Conservation (phyloP, 805 yeast genomes). For the Cyberlindnera bimundalis region DNA sequence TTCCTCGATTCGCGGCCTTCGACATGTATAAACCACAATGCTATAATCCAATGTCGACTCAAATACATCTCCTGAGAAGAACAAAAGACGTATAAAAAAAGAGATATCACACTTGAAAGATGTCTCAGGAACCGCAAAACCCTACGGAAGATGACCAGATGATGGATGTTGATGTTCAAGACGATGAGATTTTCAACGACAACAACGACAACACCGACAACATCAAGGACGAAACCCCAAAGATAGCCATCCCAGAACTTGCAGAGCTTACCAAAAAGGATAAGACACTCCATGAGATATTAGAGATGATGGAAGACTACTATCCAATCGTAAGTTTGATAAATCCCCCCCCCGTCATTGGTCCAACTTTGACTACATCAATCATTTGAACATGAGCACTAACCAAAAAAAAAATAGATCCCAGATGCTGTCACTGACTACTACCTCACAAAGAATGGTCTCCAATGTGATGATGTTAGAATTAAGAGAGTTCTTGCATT, state of each 20-base stretch:
- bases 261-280: constrained; percentile 76
- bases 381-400: background rate
- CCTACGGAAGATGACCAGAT: constrained; percentile 8
- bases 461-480: constrained; percentile 72
- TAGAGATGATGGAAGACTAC: constrained; percentile 87
- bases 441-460: constrained; percentile 80
- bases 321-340: constrained; percentile 58
- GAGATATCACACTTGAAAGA: background rate
- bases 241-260: constrained; percentile 34
- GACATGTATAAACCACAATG: too few relatives aligned
- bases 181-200: constrained; percentile 28
- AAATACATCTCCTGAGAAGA: background rate
- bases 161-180: constrained; percentile 27
- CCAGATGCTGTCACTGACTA: constrained; percentile 97
- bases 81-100: too few relatives aligned
- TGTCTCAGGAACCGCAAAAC: constrained; percentile 8
- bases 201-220: constrained; percentile 4
- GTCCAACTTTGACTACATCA: background rate
- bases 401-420: constrained; percentile 36
- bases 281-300: constrained; percentile 76
- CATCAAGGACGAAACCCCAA: constrained; percentile 16
- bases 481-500: constrained; percentile 74
- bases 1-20: too few relatives aligned
- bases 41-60: too few relatives aligned
- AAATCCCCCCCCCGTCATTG: background rate